Evolutionary conservation across 345 rosid genomes (phyloP).

Genomic region (Boechera divaricarpa): DNA sequence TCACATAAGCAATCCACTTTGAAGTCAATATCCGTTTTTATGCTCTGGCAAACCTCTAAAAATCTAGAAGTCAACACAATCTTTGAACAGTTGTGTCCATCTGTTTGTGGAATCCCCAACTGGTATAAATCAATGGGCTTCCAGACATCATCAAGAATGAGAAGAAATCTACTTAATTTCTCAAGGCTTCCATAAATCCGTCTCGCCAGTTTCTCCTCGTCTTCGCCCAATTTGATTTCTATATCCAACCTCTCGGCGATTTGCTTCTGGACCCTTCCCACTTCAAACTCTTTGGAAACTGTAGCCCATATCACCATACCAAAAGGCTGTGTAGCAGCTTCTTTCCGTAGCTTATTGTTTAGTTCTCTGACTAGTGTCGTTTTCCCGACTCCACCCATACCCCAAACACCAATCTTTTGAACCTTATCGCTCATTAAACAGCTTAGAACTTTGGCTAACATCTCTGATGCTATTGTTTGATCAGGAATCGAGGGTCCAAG

Average conservation of each 20-base stretch:
- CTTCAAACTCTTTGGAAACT: slow-evolving; percentile 41
- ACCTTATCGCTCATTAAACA: slow-evolving; percentile 30
- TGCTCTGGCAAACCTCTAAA: slow-evolving; percentile 42
- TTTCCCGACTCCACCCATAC: slow-evolving; percentile 50
- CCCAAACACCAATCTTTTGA: slow-evolving; percentile 46
- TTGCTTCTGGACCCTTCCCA: slow-evolving; percentile 43
- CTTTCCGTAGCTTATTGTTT: slow-evolving; percentile 41
- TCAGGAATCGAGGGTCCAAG: slow-evolving; percentile 47
- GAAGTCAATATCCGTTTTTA: slow-evolving; percentile 38
- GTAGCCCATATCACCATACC: slow-evolving; percentile 45
- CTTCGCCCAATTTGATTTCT: slow-evolving; percentile 25
- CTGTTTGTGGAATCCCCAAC: slow-evolving; percentile 42
- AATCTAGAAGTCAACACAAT: slow-evolving; percentile 44
- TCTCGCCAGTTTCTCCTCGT: slow-evolving; percentile 20
- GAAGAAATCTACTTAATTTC: slow-evolving; percentile 35
- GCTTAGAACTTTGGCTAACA: slow-evolving; percentile 29
- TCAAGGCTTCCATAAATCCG: slow-evolving; percentile 31
- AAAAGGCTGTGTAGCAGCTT: slow-evolving; percentile 33
- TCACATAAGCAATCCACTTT: slow-evolving; percentile 40
- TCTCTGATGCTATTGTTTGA: slow-evolving; percentile 46
- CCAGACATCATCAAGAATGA: slow-evolving; percentile 51
- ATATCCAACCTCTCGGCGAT: slow-evolving; percentile 40
- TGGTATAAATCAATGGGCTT: slow-evolving; percentile 40
- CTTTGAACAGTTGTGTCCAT: slow-evolving; percentile 35
- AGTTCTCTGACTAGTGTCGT: slow-evolving; percentile 47